Percentiles rank a stretch among this genome's conserved stretches.
Evolutionary conservation across 805 yeast species (phyloP).

Genomic region (Candida alai): DNA sequence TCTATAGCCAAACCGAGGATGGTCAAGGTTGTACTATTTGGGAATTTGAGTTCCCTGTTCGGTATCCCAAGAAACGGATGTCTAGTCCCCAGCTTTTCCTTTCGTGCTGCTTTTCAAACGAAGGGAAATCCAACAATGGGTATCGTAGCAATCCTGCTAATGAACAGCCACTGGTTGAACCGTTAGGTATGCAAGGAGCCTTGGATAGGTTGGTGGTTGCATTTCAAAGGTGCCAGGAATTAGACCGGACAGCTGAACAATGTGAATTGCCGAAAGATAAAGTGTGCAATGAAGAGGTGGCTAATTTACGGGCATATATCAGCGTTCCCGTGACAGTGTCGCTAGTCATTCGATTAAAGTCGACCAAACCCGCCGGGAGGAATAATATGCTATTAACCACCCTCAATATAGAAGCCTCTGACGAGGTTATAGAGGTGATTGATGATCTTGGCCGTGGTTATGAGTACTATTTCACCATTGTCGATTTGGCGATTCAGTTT

Average conservation of each 20-base stretch:
- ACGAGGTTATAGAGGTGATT: slow-evolving; percentile 24
- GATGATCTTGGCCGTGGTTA: slow-evolving; percentile 8
- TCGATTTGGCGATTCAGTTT: slow-evolving; percentile 21
- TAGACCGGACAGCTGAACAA: not conserved
- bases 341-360: slow-evolving; percentile 42
- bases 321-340: slow-evolving; percentile 32
- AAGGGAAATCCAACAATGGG: slow-evolving; percentile 15
- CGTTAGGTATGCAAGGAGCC: too few species aligned
- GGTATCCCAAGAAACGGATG: slow-evolving; percentile 29
- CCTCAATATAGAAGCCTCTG: slow-evolving; percentile 45
- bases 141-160: not conserved
- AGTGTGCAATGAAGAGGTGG: too few species aligned
- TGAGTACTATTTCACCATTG: slow-evolving; percentile 21
- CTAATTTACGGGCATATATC: slow-evolving; percentile 5
- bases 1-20: too few species aligned
- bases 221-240: not conserved
- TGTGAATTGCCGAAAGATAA: too few species aligned
- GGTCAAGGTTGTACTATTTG: slow-evolving; percentile 18
- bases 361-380: slow-evolving; percentile 47
- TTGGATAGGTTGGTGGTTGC: not conserved
- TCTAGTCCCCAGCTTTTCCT: slow-evolving; percentile 22
- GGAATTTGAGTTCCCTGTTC: slow-evolving; percentile 26
- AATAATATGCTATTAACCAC: slow-evolving; percentile 44
- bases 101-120: slow-evolving; percentile 13
- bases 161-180: too few species aligned